Evolutionary conservation across 345 rosid genomes (phyloP), one percentile per base, ranked within the genome.

Genomic region (Mallotus nudiflorus): DNA sequence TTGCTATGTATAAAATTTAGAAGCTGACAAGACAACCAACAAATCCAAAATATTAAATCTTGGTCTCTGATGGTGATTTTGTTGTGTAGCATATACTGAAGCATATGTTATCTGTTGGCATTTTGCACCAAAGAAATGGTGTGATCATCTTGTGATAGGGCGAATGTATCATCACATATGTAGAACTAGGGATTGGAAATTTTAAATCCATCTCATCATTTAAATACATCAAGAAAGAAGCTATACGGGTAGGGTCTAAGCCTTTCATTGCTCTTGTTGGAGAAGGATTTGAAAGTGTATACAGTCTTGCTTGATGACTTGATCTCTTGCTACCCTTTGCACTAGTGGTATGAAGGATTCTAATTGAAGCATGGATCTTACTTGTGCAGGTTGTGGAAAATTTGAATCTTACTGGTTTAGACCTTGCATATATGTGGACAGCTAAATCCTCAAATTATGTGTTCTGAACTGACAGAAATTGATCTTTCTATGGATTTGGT

Each of bases 401-500:
- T 69, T 73, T 95, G 73, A 95, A 89, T 79, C 93, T 95, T 63
- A 80, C 92, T 44, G 99, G 99, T 29, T 0, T 92, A 66, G 97
- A 92, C 63, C 97, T 77, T 64, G 98, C 88, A 65, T 95, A 87
- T 75, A 69, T 92, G 58, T 92, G 96, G 75, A 88, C 94, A 60
- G 99, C 98, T 51, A 56, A 85, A 58, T 92, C 98, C 27, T 75
- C 96, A 22, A 84, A 79, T 8, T 83, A 74, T 75, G 94, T 90
- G 29, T 64, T 81, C 62, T 80, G 98, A 95, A 84, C 83, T 95
- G 44, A 88, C 89, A 20, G 98, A 95, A 84, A 88, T 90, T 9
- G 98, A 98, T 62, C 99, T 97, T 18, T 92, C 97, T 6, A 92
- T 92, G 98, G 99, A 95, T 71, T 84, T 95, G 37, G 96, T 92